Evolutionary conservation across 2,329 filamentous ascomycete species (phyloP).

Genomic region (Microthyrium microscopicum): DNA sequence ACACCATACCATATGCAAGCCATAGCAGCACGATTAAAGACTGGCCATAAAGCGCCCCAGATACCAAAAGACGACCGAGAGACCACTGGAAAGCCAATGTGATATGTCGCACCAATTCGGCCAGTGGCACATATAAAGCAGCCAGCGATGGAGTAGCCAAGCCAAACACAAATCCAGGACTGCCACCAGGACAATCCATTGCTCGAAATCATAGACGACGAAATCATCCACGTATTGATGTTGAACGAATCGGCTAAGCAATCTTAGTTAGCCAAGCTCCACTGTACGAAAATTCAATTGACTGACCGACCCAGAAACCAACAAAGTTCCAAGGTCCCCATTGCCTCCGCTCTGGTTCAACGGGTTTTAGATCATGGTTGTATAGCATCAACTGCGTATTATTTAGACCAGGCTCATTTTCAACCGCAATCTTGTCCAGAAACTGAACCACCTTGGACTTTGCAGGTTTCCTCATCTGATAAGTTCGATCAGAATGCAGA

Average conservation of each 20-base stretch:
- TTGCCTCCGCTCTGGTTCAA: slow-evolving; percentile 63
- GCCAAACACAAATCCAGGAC: slow-evolving; percentile 40
- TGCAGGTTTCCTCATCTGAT: slow-evolving; percentile 27
- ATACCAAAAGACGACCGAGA: slow-evolving; percentile 68
- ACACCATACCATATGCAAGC: slow-evolving; percentile 81
- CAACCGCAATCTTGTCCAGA: slow-evolving; percentile 49
- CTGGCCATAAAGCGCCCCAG: slow-evolving; percentile 77
- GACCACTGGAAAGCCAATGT: slow-evolving; percentile 77
- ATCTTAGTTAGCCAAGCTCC: slow-evolving; percentile 11
- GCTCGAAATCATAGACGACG: slow-evolving; percentile 57
- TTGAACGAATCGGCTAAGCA: slow-evolving; percentile 25
- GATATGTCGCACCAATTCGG: slow-evolving; percentile 71
- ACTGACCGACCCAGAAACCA: slow-evolving; percentile 73
- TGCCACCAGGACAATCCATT: slow-evolving; percentile 80
- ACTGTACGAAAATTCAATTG: too few relatives aligned
- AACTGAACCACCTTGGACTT: slow-evolving; percentile 21
- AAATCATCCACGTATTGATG: slow-evolving; percentile 82
- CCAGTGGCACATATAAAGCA: slow-evolving; percentile 63
- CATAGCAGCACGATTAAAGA: slow-evolving; percentile 78
- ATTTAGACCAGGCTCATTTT: slow-evolving; percentile 59
- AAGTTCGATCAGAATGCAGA: too few relatives aligned
- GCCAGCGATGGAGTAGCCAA: slow-evolving; percentile 65
- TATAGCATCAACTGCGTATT: slow-evolving; percentile 71
- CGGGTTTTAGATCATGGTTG: slow-evolving; percentile 65
- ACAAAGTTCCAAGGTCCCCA: slow-evolving; percentile 85